phyloP scores from a whole-genome alignment of 306 rosid genomes.

The Alnus rubra region DNA sequence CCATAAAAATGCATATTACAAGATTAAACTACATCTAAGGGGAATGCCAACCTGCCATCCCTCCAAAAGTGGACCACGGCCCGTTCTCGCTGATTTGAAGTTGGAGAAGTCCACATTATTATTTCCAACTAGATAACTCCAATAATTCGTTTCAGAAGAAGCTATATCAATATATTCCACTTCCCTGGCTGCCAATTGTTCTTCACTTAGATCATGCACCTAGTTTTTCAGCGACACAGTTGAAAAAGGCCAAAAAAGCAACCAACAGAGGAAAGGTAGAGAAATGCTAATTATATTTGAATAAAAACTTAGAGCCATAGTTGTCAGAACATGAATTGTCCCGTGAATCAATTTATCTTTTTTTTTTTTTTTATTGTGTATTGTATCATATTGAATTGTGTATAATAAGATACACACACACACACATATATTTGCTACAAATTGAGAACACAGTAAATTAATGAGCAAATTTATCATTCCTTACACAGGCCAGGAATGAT shows the following conservation, averaged over 20 bases:
- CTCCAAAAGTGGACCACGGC: slow-evolving; percentile 48
- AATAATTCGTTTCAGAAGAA: slow-evolving; percentile 38
- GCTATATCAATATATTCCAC: slow-evolving; percentile 49
- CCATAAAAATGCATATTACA: neutral
- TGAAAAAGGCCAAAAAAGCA: slow-evolving; percentile 1
- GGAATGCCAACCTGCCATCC: slow-evolving; percentile 49
- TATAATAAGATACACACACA: neutral
- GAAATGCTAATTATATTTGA: neutral
- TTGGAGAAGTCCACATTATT: slow-evolving; percentile 30
- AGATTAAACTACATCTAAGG: neutral
- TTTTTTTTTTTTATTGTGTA: neutral
- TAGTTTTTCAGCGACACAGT: slow-evolving; percentile 19
- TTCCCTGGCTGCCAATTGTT: slow-evolving; percentile 39
- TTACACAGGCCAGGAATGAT: neutral
- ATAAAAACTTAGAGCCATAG: neutral
- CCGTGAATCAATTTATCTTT: neutral
- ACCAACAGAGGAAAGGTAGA: neutral
- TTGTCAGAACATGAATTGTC: neutral
- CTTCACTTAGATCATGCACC: slow-evolving; percentile 50
- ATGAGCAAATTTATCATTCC: neutral
- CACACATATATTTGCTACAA: neutral
- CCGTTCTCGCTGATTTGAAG: slow-evolving; percentile 40
- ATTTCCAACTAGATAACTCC: slow-evolving; percentile 45
- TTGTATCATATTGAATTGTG: neutral
- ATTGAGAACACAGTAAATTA: neutral